Percentiles rank a stretch among this genome's conserved stretches.
These are phyloP conservation scores for Hypoxylon fragiforme DNA, from an alignment of 495 filamentous ascomycete species.

Conservation along the genomic window DNA sequence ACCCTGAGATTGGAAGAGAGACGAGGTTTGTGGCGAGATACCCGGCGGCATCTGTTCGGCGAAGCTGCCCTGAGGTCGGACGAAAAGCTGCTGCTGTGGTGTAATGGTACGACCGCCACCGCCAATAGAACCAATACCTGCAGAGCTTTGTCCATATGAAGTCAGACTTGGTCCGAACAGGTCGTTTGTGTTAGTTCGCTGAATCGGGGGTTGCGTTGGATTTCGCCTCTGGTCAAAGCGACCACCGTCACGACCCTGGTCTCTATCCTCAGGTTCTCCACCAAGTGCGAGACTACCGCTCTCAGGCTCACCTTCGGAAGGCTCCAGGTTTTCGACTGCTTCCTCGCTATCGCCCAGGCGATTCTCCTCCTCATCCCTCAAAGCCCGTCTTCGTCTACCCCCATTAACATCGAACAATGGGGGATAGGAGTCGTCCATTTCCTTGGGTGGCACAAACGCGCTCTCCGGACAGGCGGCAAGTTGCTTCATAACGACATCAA, in stretches of 20 bases:
- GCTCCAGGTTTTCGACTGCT: slow-evolving; percentile 41
- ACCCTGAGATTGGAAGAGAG: slow-evolving; percentile 72
- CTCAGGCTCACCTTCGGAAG: slow-evolving; percentile 61
- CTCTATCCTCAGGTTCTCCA: slow-evolving; percentile 83
- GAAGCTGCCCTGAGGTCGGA: slow-evolving; percentile 60
- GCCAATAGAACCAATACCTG: slow-evolving; percentile 55
- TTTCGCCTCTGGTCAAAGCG: slow-evolving; percentile 53
- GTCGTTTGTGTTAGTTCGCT: slow-evolving; percentile 58
- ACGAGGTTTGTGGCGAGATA: slow-evolving; percentile 50
- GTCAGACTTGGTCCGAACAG: slow-evolving; percentile 57
- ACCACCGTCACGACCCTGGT: slow-evolving; percentile 55
- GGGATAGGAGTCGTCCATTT: slow-evolving; percentile 55
- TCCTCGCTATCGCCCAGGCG: slow-evolving; percentile 65
- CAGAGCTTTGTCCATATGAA: slow-evolving; percentile 57
- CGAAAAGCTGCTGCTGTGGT: slow-evolving; percentile 78
- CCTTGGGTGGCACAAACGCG: slow-evolving; percentile 30
- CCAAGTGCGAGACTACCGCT: slow-evolving; percentile 84
- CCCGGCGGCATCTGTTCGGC: slow-evolving; percentile 60
- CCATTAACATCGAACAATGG: slow-evolving; percentile 80
- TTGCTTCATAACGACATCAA: slow-evolving; percentile 38
- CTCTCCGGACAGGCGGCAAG: slow-evolving; percentile 37
- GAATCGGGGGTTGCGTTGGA: slow-evolving; percentile 74
- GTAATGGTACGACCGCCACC: slow-evolving; percentile 72
- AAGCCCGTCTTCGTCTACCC: slow-evolving; percentile 71
- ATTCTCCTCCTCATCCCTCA: slow-evolving; percentile 68